Base-by-base conservation (phyloP, 176 grass and related monocot species). In the Oryza australiensis region DNA sequence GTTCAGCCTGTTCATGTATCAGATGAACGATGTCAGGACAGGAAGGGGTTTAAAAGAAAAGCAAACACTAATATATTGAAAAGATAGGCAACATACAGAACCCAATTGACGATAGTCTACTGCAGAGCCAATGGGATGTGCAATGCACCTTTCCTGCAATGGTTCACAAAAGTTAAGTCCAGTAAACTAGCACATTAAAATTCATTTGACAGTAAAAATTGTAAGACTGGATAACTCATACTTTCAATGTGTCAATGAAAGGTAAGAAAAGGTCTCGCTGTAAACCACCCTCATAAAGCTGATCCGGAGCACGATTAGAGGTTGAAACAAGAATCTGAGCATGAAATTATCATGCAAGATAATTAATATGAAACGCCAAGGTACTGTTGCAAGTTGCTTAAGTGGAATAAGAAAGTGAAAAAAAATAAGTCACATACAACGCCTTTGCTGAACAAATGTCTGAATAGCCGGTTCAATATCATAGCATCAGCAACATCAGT, bases 401-500 rank as follows among this genome's bases (percentile, higher is more conserved):
- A 55, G 59, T 75, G 27, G 26, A 64, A 73, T 79, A 70, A 79
- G 20, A 37, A 83, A 80, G 43, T 20, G 57, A 68, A 64, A 85
- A 76, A 85, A 72, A 45, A 84, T n/a, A n/a, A 73, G 43, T 84
- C 75, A 91, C 88, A 84, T 91, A 98, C 95, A 67, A 91, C 23
- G 79, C 95, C 95, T 89, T 95, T 93, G 82, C 83, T 89, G 85
- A 98, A 98, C 60, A 98, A 75, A 91, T 95, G 90, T 68, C 80
- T 78, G 80, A 98, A 98, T 72, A 98, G 76, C 22, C 95, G 79
- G 73, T 98, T 94, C 75, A 98, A 67, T 80, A 98, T 93, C 88
- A 98, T 91, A 68, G 95, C 95, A 65, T 95, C 95, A 62, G 94
- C 94, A 67, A 97, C 94, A 97, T 97, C 94, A 86, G 92, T 92